These are phyloP conservation scores for Monosporascus sp. DNA, from an alignment of 2,329 filamentous ascomycete genomes.

Conservation along the genomic window DNA sequence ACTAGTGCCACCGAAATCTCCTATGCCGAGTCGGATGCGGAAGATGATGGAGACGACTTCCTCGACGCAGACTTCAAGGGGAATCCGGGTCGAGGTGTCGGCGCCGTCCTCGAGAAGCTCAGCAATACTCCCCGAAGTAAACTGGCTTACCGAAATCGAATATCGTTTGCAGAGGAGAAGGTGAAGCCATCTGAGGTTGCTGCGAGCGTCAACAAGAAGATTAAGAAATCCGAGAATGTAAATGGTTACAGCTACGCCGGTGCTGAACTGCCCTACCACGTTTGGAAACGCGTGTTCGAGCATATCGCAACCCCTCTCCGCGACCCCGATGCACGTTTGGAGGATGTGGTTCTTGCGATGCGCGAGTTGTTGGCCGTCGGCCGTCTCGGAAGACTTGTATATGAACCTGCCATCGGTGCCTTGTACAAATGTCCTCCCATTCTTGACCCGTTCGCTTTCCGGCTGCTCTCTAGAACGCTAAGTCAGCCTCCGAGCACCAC, in stretches of 20 bases:
- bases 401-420: conserved; percentile 67
- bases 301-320: conserved; percentile 58
- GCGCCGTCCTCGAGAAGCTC: background rate
- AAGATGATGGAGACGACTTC: background rate
- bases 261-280: conserved; percentile 54
- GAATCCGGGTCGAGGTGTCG: background rate
- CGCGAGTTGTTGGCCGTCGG: conserved; percentile 54
- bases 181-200: background rate
- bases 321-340: conserved; percentile 33
- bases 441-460: conserved; percentile 35
- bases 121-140: background rate
- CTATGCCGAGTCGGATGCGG: background rate
- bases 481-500: conserved; percentile 38
- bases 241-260: background rate
- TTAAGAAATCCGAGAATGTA: background rate
- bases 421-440: conserved; percentile 68
- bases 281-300: conserved; percentile 65
- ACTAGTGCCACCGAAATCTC: conserved; percentile 3
- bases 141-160: background rate
- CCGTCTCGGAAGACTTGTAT: conserved; percentile 57
- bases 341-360: conserved; percentile 36
- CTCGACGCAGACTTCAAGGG: background rate
- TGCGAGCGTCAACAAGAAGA: background rate
- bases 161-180: background rate
- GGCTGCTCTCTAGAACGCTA: conserved; percentile 46